Evolutionary conservation across 768 basidiomycete genomes (phyloP), one percentile per base, ranked within the genome.

Genomic region (Tricholoma terreum): DNA sequence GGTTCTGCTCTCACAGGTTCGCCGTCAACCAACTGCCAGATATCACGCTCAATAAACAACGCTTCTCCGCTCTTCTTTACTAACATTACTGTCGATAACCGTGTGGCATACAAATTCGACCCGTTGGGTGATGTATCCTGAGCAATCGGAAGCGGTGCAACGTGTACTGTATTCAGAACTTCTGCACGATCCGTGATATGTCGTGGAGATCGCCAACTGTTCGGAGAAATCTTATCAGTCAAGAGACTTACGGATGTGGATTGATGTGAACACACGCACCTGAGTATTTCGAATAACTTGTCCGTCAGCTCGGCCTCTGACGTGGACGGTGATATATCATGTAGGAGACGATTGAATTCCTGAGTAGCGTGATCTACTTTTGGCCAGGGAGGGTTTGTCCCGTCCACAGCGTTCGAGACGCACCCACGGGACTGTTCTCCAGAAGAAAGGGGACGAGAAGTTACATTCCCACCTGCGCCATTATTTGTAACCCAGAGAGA

Each of bases 371-470:
- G 78, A 52, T 75, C 70, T 6, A 93, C 82, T 74, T 93, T 94
- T 22, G 86, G 86, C 91, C 90, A 93, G 19, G 77, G 74, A 54
- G 78, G 73, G 38, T 77, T 84, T 53, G 69, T 58, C n/a, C 81
- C 82, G 65, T 90, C 89, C 48, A 89, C 70, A 12, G 89, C 90
- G 64, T 92, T 92, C 33, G 92, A 91, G 40, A 93, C 70, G 1
- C 82, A 87, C 2, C 85, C 84, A 59, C 76, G 79, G 40, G 64
- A 65, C 52, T 77, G 68, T 63, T 90, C 84, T 12, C 71, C 67
- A 17, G 69, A 62, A 3, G 76, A 71, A n/a, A 90, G 79, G 17
- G 79, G 61, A 4, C 87, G 84, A 43, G 77, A 70, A 30, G 73
- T 73, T 63, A 92, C 75, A 21, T 63, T 64, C 19, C 87, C 84